Conservation (phyloP, 805 yeast species). For the Kuraishia cidri region DNA sequence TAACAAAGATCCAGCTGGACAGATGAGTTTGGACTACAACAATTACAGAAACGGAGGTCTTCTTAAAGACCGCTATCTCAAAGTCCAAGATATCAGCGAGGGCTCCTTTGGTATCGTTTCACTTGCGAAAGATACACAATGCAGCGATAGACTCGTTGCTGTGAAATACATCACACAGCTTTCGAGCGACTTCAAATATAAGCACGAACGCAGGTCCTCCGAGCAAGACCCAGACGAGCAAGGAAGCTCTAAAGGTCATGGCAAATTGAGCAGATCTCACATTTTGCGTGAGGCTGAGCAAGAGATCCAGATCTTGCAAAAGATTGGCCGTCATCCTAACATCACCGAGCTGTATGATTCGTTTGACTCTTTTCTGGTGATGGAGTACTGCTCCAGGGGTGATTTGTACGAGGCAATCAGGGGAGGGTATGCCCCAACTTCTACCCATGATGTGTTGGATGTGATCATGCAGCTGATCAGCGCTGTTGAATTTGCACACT, state of each 20-base stretch:
- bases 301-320: conserved; percentile 36
- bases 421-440: conserved; percentile 15
- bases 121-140: conserved; percentile 63
- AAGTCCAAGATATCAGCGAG: conserved; percentile 70
- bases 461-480: conserved; percentile 36
- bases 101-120: conserved; percentile 94
- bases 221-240: neutral
- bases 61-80: conserved; percentile 54
- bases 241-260: neutral
- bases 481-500: conserved; percentile 48
- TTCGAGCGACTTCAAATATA: conserved; percentile 1
- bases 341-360: conserved; percentile 50
- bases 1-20: too few species aligned
- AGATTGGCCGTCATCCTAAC: conserved; percentile 36
- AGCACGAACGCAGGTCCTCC: neutral
- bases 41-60: conserved; percentile 26
- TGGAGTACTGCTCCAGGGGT: conserved; percentile 61
- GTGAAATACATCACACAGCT: conserved; percentile 49
- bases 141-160: conserved; percentile 52
- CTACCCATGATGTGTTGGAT: conserved; percentile 13
- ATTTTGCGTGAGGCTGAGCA: conserved; percentile 52
- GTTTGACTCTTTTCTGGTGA: conserved; percentile 43
- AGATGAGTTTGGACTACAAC: conserved; percentile 18
- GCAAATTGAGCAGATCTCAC: conserved; percentile 15
- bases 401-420: conserved; percentile 55